These are phyloP conservation scores for Aspergillus cavernicola DNA, from an alignment of 495 filamentous ascomycete species.

Conservation along the genomic window DNA sequence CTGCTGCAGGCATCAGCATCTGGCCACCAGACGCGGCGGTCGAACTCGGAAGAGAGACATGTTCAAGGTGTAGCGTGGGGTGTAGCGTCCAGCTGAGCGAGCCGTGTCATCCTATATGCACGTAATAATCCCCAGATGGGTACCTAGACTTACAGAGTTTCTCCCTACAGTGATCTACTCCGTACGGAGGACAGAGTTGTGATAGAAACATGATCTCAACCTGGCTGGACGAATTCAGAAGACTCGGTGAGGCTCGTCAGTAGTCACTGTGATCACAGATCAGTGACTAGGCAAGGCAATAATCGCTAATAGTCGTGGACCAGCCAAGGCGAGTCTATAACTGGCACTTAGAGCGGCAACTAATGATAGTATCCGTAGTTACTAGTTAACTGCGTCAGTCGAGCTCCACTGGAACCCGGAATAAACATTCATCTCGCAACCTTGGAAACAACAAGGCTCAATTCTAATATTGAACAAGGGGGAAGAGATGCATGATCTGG, in stretches of 20 bases:
- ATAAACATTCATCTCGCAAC: too few species aligned
- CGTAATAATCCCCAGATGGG: conserved; percentile 18
- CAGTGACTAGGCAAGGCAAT: too few species aligned
- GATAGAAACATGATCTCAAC: too few species aligned
- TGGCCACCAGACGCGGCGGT: too few species aligned
- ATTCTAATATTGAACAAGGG: neutral
- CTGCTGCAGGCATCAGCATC: conserved; percentile 3
- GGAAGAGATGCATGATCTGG: neutral
- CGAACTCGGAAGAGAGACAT: conserved; percentile 6
- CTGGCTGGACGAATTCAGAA: too few species aligned
- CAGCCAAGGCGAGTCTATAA: neutral
- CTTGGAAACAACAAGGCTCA: too few species aligned
- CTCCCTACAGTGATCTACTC: neutral
- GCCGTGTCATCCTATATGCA: conserved; percentile 25
- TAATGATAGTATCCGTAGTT: neutral
- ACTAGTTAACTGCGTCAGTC: too few species aligned
- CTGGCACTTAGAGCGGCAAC: neutral
- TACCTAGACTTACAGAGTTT: neutral
- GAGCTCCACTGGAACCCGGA: too few species aligned
- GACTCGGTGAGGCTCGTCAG: too few species aligned
- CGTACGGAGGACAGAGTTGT: too few species aligned
- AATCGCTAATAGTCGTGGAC: too few species aligned
- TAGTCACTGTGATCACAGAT: too few species aligned
- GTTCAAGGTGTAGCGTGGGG: conserved; percentile 18
- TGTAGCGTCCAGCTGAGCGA: conserved; percentile 26